phyloP scores from a whole-genome alignment of 495 filamentous ascomycete genomes.

The Podospora tetraspora region DNA sequence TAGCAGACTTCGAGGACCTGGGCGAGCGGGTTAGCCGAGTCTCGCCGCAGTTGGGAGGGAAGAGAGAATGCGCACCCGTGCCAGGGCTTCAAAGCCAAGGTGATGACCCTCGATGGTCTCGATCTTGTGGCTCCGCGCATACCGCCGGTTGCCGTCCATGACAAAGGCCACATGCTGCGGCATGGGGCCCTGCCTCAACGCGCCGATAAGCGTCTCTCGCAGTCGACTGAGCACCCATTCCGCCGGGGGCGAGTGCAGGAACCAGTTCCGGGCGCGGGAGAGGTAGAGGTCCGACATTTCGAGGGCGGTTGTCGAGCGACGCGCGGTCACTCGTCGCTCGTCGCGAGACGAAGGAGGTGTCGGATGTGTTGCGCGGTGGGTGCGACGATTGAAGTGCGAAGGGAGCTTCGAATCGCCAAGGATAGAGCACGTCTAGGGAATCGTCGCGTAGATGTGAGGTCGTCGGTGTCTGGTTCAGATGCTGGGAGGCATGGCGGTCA shows the following conservation, averaged over 20 bases:
- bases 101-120: conserved; percentile 98
- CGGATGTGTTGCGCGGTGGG: not conserved
- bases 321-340: not conserved
- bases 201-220: conserved; percentile 77
- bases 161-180: conserved; percentile 95
- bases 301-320: not conserved
- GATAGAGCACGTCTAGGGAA: not conserved
- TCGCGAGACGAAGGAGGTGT: not conserved
- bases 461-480: not conserved
- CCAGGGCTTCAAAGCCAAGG: conserved; percentile 90
- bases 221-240: conserved; percentile 72
- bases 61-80: conserved; percentile 49
- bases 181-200: conserved; percentile 81
- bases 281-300: conserved; percentile 56
- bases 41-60: not conserved
- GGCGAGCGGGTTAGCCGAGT: conserved; percentile 3
- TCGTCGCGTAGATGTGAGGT: not conserved
- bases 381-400: not conserved
- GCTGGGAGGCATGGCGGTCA: not conserved
- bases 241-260: conserved; percentile 79
- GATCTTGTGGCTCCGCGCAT: conserved; percentile 81
- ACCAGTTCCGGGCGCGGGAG: conserved; percentile 74
- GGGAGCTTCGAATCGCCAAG: not conserved
- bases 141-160: conserved; percentile 96
- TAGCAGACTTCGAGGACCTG: conserved; percentile 97